A percentile compares a stretch with the other conserved stretches of the same genome.
phyloP scores from a whole-genome alignment of 495 filamentous ascomycete species.

The Penicillium subrubescens region DNA sequence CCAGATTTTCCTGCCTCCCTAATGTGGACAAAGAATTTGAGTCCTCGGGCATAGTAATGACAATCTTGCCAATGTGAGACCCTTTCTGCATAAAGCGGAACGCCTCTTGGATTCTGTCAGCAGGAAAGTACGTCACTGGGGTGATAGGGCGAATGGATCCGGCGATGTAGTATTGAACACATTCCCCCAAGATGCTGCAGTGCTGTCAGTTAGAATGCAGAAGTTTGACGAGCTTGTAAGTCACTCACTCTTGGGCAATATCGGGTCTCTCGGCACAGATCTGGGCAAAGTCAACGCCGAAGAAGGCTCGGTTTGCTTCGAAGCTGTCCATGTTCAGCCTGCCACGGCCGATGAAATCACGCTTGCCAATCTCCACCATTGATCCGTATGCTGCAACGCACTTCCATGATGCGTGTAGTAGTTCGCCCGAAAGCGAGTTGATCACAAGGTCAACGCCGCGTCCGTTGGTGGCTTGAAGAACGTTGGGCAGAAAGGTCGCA shows the following conservation, averaged over 20 bases:
- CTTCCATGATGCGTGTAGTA: slow-evolving; percentile 47
- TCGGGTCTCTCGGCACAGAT: background rate
- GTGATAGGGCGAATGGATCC: background rate
- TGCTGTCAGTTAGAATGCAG: too few relatives aligned
- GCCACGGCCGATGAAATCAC: slow-evolving; percentile 14
- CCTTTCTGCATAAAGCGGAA: slow-evolving; percentile 1
- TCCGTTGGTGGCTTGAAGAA: slow-evolving; percentile 47
- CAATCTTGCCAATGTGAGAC: slow-evolving; percentile 15
- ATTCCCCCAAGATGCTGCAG: background rate
- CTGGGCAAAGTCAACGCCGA: slow-evolving; percentile 18
- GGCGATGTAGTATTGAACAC: background rate
- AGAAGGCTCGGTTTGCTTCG: slow-evolving; percentile 26
- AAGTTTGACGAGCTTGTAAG: too few relatives aligned
- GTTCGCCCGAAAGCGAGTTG: slow-evolving; percentile 48
- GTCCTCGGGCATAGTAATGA: slow-evolving; percentile 3
- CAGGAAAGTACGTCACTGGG: background rate
- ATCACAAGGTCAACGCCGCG: slow-evolving; percentile 50
- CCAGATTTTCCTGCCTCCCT: background rate
- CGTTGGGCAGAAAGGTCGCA: slow-evolving; percentile 40
- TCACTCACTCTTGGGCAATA: too few relatives aligned
- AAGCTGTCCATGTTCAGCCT: slow-evolving; percentile 38
- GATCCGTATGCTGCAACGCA: slow-evolving; percentile 51
- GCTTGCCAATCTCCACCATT: slow-evolving; percentile 48
- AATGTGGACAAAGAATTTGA: background rate
- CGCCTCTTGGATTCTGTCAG: background rate